Conservation (phyloP, 257 asterid species). For the Cinchona pubescens region DNA sequence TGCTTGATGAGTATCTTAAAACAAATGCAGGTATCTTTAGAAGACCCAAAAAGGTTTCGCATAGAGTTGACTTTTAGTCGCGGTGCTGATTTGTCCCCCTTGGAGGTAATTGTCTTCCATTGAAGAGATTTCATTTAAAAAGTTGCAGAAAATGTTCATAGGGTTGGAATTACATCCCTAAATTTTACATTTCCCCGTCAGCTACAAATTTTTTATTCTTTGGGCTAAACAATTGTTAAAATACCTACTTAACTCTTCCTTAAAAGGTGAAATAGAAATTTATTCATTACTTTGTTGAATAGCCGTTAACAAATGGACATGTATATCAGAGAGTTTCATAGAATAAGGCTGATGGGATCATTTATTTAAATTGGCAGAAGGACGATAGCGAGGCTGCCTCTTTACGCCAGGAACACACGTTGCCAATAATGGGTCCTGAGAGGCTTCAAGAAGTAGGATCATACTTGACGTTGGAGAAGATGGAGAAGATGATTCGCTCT, state of each 20-base stretch:
- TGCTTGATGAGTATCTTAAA: conserved; percentile 17
- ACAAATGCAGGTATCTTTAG: conserved; percentile 64
- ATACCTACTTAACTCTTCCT: not conserved
- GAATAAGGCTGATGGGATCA: not conserved
- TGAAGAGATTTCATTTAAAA: conserved; percentile 6
- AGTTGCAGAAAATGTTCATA: not conserved
- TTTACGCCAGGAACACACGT: conserved; percentile 77
- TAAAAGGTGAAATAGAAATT: not conserved
- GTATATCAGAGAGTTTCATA: not conserved
- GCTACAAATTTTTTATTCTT: not conserved
- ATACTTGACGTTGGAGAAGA: conserved; percentile 62
- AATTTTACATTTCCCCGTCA: not conserved
- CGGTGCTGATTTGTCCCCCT: conserved; percentile 89
- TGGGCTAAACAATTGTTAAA: not conserved
- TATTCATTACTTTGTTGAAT: not conserved
- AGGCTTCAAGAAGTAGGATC: conserved; percentile 83
- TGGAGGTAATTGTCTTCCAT: conserved; percentile 51
- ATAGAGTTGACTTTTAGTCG: conserved; percentile 83
- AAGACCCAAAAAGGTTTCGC: conserved; percentile 84
- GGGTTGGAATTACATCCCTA: not conserved
- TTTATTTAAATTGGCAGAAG: conserved; percentile 38
- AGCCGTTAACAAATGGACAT: no score
- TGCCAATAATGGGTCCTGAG: conserved; percentile 92
- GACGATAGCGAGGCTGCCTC: conserved; percentile 62
- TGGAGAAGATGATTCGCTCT: conserved; percentile 76